Percentiles rank a stretch among this genome's conserved stretches.
These are phyloP conservation scores for Flaveria ramosissima DNA, from an alignment of 129 eudicot genomes.

Conservation along the genomic window DNA sequence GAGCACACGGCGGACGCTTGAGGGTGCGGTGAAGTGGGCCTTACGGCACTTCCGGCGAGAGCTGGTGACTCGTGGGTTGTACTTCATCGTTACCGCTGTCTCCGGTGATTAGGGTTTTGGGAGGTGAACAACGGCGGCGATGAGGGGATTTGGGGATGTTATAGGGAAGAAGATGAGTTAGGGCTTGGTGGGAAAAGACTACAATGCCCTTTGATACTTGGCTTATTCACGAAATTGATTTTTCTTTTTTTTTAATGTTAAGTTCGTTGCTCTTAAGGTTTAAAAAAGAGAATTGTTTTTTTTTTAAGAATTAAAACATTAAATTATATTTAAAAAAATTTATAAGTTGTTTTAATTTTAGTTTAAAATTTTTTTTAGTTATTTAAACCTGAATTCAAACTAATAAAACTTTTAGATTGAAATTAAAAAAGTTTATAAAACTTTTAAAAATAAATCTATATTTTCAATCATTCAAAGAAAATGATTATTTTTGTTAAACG, in stretches of 20 bases:
- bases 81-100: conserved; percentile 30
- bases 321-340: no score
- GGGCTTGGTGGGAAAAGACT: conserved; percentile 17
- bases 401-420: no score
- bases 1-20: conserved; percentile 44
- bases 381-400: no score
- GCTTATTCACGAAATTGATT: neutral
- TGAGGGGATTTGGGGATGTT: neutral
- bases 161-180: conserved; percentile 9
- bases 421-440: no score
- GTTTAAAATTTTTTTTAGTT: no score
- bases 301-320: no score
- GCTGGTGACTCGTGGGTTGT: conserved; percentile 47
- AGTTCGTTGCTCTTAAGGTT: no score
- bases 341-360: no score
- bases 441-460: no score
- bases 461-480: no score
- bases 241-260: neutral
- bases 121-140: conserved; percentile 17
- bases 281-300: no score
- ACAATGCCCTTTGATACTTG: neutral
- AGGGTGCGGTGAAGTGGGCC: conserved; percentile 53
- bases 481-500: no score
- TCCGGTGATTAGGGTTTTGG: conserved; percentile 16
- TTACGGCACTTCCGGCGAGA: conserved; percentile 49